Evolutionary conservation across 176 grass and related monocot genomes (phyloP), one percentile per base, ranked within the genome.

Genomic region (Oryza officinalis): DNA sequence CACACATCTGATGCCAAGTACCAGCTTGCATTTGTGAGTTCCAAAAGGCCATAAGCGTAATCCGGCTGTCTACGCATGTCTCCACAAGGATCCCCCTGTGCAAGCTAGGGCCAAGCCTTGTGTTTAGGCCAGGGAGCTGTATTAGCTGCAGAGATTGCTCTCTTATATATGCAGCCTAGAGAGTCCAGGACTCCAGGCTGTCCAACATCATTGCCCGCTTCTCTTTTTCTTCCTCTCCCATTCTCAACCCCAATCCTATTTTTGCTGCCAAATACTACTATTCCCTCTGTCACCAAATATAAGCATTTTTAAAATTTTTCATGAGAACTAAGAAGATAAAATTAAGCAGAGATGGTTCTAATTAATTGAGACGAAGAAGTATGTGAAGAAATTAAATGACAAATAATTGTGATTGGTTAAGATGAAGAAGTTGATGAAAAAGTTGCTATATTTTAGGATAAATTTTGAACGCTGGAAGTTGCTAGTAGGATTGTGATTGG

Each of bases 201-300:
- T 75, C 30, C 9, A 50, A 4, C 75, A 90, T 86, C 84, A 86
- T 74, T 45, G 4, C 74, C 33, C 5, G 28, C 2, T 67, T 37
- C 47, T 63, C 4, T 47, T 65, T 71, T 22, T 13, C 10, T 0
- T 31, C 26, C 5, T 60, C 31, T 22, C 20, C 25, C 31, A 75
- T 57, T 49, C 17, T 28, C 59, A 63, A 15, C 22, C 8, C 31
- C 12, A 40, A 81, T 43, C 35, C 35, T 26, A 79, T 71, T 70
- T 40, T 41, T 83, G 81, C 22, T 15, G 6, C 47, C 47, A 69
- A 33, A 37, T 57, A 65, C 40, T 41, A 8, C 40, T 41, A 10
- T 10, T 41, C 40, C 8, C 9, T 41, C 40, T 10, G 9, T 41
- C 0, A 2, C 10, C 10, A 41, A 41, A 41, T 41, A 41, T 41